These are phyloP conservation scores for Termitomyces sp. DNA, from an alignment of 768 basidiomycete genomes.

Conservation along the genomic window DNA sequence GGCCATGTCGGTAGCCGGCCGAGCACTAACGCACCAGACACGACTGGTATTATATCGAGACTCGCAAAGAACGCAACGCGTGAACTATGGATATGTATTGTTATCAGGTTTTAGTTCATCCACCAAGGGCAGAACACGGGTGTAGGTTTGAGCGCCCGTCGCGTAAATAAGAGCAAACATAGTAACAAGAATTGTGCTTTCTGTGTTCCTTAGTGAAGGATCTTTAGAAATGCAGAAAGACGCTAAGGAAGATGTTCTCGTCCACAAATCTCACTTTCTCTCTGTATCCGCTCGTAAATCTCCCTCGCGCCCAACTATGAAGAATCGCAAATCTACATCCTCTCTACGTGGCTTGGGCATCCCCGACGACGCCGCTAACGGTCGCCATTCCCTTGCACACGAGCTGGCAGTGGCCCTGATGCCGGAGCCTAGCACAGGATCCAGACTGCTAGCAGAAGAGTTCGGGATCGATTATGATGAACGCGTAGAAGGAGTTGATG, in stretches of 20 bases:
- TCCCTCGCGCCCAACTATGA: slow-evolving; percentile 27
- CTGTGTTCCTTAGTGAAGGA: neutral
- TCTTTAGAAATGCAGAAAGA: slow-evolving; percentile 19
- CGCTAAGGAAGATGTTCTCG: slow-evolving; percentile 25
- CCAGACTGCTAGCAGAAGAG: slow-evolving; percentile 78
- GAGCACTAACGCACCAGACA: neutral
- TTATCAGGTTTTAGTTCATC: neutral
- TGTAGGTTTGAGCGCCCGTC: neutral
- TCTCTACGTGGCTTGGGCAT: slow-evolving; percentile 40
- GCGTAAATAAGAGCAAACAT: slow-evolving; percentile 19
- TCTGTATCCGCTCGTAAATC: slow-evolving; percentile 30
- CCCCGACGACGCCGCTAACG: slow-evolving; percentile 40
- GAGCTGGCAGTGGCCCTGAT: slow-evolving; percentile 84
- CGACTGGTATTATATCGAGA: neutral
- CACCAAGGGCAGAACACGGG: neutral
- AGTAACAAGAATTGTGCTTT: slow-evolving; percentile 2
- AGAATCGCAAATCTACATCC: slow-evolving; percentile 42
- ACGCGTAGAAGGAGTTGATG: slow-evolving; percentile 79
- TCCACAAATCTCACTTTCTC: slow-evolving; percentile 26
- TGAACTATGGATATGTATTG: neutral
- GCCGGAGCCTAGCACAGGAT: slow-evolving; percentile 79
- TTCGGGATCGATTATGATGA: slow-evolving; percentile 89
- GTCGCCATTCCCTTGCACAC: slow-evolving; percentile 74
- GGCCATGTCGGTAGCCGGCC: neutral
- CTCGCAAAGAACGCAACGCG: neutral